phyloP scores from a whole-genome alignment of 2,329 filamentous ascomycete species.

The Grosmannia clavigera region DNA sequence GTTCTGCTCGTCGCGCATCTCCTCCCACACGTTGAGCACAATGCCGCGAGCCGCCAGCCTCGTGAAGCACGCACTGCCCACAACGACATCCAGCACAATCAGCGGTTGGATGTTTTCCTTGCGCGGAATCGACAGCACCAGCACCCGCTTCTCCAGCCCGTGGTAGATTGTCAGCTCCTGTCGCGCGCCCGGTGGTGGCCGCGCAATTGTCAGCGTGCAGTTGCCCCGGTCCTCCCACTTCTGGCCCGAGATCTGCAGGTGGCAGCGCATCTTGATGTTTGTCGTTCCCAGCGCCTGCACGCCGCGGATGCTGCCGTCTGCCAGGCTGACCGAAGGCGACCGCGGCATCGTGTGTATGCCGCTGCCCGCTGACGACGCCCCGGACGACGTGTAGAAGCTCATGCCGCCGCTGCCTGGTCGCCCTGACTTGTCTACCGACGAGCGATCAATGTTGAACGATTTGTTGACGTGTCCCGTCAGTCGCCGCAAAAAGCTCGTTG shows the following conservation, averaged over 20 bases:
- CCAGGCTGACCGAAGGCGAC: constrained; percentile 45
- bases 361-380: constrained; percentile 37
- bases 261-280: constrained; percentile 77
- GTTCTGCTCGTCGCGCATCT: constrained; percentile 51
- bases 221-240: constrained; percentile 91
- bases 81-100: constrained; percentile 67
- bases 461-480: constrained; percentile 57
- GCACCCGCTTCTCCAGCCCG: constrained; percentile 71
- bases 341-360: constrained; percentile 34
- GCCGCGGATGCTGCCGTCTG: constrained; percentile 33
- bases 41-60: constrained; percentile 75
- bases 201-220: constrained; percentile 70
- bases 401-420: constrained; percentile 36
- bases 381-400: constrained; percentile 47
- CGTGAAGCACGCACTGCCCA: constrained; percentile 76
- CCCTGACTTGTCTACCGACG: constrained; percentile 50
- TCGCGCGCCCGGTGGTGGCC: constrained; percentile 50
- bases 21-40: constrained; percentile 79
- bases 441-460: constrained; percentile 70
- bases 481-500: constrained; percentile 63
- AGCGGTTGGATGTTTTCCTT: constrained; percentile 43
- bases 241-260: constrained; percentile 59
- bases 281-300: constrained; percentile 52
- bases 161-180: constrained; percentile 48
- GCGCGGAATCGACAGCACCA: constrained; percentile 61